These are phyloP conservation scores for Fraxinus baroniana DNA, from an alignment of 305 asterid species.

Conservation along the genomic window DNA sequence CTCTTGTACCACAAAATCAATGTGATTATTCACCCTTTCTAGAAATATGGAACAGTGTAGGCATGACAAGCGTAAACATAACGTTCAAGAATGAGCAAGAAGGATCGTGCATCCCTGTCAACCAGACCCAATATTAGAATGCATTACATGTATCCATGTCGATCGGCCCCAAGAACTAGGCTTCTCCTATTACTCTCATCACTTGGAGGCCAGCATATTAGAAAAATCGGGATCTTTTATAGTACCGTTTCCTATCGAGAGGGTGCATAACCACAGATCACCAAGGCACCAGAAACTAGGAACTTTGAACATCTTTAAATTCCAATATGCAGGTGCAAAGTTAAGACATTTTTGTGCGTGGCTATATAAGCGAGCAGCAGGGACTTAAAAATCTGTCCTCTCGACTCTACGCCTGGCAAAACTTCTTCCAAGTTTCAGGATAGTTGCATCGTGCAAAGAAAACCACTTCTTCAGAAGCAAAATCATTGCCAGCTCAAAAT, in stretches of 20 bases:
- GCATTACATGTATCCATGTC: background rate
- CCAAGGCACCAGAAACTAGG: background rate
- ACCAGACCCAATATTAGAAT: background rate
- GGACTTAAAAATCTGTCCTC: background rate
- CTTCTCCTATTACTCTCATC: background rate
- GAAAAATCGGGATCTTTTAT: background rate
- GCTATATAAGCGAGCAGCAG: background rate
- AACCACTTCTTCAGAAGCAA: slow-evolving; percentile 3
- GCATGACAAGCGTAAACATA: background rate
- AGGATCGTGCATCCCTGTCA: no score
- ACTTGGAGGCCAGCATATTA: background rate
- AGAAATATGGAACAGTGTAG: background rate
- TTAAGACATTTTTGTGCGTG: background rate
- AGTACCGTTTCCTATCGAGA: background rate
- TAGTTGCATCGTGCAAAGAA: background rate
- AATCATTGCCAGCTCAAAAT: slow-evolving; percentile 11
- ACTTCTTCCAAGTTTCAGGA: background rate
- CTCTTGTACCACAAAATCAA: background rate
- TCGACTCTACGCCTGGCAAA: background rate
- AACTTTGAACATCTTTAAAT: background rate
- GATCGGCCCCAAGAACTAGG: background rate
- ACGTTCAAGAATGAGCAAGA: background rate
- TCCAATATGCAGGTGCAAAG: background rate
- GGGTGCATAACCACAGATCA: background rate
- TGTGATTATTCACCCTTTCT: background rate